Conservation (phyloP, 78 protist genomes). For the Emiliania huxleyi region DNA sequence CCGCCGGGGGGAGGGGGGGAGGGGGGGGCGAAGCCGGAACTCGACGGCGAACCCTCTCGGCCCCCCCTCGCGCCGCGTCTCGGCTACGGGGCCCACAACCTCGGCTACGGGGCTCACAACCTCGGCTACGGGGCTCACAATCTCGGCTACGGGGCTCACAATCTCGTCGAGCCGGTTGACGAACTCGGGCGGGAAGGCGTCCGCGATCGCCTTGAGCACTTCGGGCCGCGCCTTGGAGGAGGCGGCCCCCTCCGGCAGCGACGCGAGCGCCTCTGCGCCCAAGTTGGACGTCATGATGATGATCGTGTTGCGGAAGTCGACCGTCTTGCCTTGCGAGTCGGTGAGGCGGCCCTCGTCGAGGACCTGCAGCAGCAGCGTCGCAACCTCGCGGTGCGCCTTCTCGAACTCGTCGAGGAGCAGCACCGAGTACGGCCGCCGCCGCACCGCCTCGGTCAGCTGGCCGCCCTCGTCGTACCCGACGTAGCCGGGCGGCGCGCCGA, state of each 20-base stretch:
- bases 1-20: no score
- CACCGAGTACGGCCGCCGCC: conserved; percentile 67
- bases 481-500: conserved; percentile 72
- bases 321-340: conserved; percentile 40
- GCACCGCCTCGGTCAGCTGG: conserved; percentile 64
- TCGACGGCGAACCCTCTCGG: no score
- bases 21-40: no score
- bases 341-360: conserved; percentile 72
- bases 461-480: conserved; percentile 80
- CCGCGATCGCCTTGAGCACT: not conserved
- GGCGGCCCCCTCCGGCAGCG: not conserved
- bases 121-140: no score
- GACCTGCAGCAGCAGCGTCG: conserved; percentile 35
- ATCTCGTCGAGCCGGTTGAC: conserved; percentile 73
- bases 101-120: no score
- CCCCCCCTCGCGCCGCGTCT: no score
- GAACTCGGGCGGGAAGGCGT: conserved; percentile 64
- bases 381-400: conserved; percentile 51
- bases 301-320: conserved; percentile 65
- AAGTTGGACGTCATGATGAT: conserved; percentile 65
- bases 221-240: not conserved
- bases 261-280: conserved; percentile 45
- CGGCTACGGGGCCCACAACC: no score
- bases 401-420: conserved; percentile 73
- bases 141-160: conserved; percentile 72